These are phyloP conservation scores for Aureobasidium melanogenum DNA, from an alignment of 2,329 filamentous ascomycete species.

Conservation along the genomic window DNA sequence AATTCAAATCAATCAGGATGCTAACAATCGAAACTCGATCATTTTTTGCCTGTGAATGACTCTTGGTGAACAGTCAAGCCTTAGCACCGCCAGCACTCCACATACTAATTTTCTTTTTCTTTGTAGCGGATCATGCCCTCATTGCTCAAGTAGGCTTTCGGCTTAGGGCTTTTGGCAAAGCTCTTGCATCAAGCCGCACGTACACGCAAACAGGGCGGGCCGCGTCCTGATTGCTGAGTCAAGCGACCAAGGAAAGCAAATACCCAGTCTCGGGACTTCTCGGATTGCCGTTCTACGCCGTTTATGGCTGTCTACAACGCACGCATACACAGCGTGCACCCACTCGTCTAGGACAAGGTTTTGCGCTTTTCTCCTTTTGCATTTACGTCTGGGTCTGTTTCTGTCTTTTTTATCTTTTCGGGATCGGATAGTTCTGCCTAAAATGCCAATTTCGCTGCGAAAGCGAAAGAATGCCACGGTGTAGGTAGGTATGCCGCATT, in stretches of 20 bases:
- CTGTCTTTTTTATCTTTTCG: too few species aligned
- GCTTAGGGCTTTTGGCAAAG: background rate
- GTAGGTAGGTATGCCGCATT: too few species aligned
- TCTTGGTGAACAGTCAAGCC: background rate
- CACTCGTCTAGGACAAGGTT: background rate
- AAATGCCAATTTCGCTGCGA: too few species aligned
- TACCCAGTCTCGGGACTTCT: background rate
- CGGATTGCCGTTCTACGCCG: too few species aligned
- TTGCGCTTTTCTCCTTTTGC: background rate
- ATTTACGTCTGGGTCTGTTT: background rate
- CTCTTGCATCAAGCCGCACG: background rate
- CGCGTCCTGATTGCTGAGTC: background rate
- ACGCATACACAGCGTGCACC: too few species aligned
- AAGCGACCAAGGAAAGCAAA: background rate
- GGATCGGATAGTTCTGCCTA: too few species aligned
- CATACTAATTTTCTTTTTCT: background rate
- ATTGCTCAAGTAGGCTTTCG: background rate
- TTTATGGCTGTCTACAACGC: too few species aligned
- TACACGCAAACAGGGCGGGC: background rate
- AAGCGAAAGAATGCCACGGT: too few species aligned
- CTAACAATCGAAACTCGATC: background rate
- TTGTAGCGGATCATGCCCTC: background rate
- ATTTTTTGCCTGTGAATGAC: background rate
- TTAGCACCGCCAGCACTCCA: too few species aligned
- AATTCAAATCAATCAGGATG: background rate